Evolutionary conservation across 208 protist genomes (phyloP), one percentile per base, ranked within the genome.

Genomic region (Phytomonas francai): DNA sequence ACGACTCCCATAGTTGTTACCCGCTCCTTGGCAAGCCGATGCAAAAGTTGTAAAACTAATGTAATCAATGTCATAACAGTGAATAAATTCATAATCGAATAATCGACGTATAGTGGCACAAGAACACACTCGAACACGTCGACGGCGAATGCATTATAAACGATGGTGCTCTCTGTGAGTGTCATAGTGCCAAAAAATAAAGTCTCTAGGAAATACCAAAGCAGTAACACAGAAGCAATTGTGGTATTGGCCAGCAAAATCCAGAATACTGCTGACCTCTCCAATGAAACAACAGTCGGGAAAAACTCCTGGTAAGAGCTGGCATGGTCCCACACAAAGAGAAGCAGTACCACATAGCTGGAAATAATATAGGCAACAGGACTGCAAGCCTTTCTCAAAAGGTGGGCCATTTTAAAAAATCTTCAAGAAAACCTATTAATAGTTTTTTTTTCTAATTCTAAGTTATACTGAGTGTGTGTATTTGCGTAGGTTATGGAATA

Each of bases 101-200:
- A 49, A 68, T 74, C 59, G 58, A 76, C 51, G 72, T 81, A 84
- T 42, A 89, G 73, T 5, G 80, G 79, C 19, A 76, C 74, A 3
- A 87, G 29, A 16, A 88, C 34, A 68, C 77, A 89, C 67, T 92
- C 88, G 3, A 74, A 67, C 30, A 86, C 32, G 68, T 86, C 33
- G 33, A 36, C 33, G 33, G 33, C 33, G 33, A 36, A 36, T 36
- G 33, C 33, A 33, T 33, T 27, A 11, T 49, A 83, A n/a, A 90
- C n/a, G 19, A 77, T 68, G 22, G 72, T 71, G 33, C 59, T 54
- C 72, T 95, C 86, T 2, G 73, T 62, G 3, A 67, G 58, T 60
- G 71, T 84, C 57, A 92, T 71, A 58, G 51, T 63, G 34, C 89
- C 89, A 75, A 95, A 95, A 72, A 92, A 95, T 56, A 79, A 39